phyloP scores from a whole-genome alignment of 768 basidiomycete genomes.

The Lenzites betulinus region DNA sequence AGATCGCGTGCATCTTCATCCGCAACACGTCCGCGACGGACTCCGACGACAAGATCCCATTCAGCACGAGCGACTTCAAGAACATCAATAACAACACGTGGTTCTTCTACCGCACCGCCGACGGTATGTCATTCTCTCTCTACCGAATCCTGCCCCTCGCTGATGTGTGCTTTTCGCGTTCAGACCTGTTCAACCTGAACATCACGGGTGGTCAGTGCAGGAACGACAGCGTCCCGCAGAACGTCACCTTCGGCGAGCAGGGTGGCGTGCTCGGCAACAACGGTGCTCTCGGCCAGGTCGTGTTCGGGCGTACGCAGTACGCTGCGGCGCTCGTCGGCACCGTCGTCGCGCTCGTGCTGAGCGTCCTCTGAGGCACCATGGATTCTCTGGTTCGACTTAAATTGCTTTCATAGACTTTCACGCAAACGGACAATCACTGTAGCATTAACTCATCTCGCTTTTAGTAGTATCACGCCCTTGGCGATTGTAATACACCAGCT shows the following conservation, averaged over 20 bases:
- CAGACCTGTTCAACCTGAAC: constrained; percentile 25
- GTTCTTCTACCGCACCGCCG: constrained; percentile 30
- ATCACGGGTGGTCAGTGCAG: constrained; percentile 25
- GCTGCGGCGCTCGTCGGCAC: constrained; percentile 1
- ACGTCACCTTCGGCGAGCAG: constrained; percentile 29
- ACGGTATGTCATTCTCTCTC: constrained; percentile 17
- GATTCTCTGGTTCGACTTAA: too few species aligned
- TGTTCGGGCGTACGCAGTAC: constrained; percentile 10
- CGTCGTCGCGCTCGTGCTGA: constrained; percentile 3
- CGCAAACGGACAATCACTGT: too few species aligned
- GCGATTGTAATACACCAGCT: too few species aligned
- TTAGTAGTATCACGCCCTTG: too few species aligned
- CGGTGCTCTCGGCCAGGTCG: background rate
- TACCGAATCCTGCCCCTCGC: background rate
- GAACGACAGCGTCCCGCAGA: constrained; percentile 25
- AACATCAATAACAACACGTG: constrained; percentile 32
- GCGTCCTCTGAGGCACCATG: constrained; percentile 3
- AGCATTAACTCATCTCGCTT: too few species aligned
- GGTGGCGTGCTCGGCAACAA: constrained; percentile 24
- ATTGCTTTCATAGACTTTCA: background rate
- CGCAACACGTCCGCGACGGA: constrained; percentile 38
- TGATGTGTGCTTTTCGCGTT: background rate
- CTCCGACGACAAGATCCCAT: constrained; percentile 35
- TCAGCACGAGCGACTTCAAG: constrained; percentile 35
- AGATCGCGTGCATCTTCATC: constrained; percentile 35